Evolutionary conservation across 768 basidiomycete genomes (phyloP), one percentile per base, ranked within the genome.

Genomic region (Boletus tylopilopsis): DNA sequence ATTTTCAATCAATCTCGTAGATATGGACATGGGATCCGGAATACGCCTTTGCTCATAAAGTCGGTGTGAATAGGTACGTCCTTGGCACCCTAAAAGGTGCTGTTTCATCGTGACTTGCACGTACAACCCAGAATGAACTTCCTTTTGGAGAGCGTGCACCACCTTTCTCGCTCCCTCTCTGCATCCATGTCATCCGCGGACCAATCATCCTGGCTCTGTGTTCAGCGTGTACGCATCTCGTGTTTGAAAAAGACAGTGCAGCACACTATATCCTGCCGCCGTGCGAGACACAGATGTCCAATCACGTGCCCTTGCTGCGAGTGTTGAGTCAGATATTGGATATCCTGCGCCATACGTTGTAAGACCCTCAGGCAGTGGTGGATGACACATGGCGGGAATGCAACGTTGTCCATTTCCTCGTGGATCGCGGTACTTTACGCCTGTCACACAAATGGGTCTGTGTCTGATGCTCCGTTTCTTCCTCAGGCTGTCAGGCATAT

Each of bases 141-240:
- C 47, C 45, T 48, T 59, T 56, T 59, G 37, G 45, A 55, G 57
- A 19, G 36, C 23, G 39, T 34, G n/a, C 45, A 32, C 47, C 19
- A 56, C 42, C 51, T 47, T 38, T 57, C 49, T 18, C 27, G 39
- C 22, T 42, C 42, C 29, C 6, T 42, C 42, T 24, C 6, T 45
- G 50, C 22, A 59, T 56, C 52, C 62, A 44, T 43, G 35, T 57
- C 52, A 15, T 56, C 54, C 59, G 59, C 56, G 64, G 55, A 56
- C 53, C 48, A 15, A 34, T 56, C 33, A 43, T 54, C 32, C 59
- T 46, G 32, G 52, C 52, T 22, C 32, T 39, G 27, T 38, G 38
- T 40, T 42, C 45, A 51, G 22, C 30, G 19, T 56, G 50, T 29
- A 53, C 49, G 4, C 42, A 36, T 57, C 52, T 53, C 43, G 35